These are phyloP conservation scores for Tolypocladium tundrense DNA, from an alignment of 2,329 filamentous ascomycete species.

Conservation along the genomic window DNA sequence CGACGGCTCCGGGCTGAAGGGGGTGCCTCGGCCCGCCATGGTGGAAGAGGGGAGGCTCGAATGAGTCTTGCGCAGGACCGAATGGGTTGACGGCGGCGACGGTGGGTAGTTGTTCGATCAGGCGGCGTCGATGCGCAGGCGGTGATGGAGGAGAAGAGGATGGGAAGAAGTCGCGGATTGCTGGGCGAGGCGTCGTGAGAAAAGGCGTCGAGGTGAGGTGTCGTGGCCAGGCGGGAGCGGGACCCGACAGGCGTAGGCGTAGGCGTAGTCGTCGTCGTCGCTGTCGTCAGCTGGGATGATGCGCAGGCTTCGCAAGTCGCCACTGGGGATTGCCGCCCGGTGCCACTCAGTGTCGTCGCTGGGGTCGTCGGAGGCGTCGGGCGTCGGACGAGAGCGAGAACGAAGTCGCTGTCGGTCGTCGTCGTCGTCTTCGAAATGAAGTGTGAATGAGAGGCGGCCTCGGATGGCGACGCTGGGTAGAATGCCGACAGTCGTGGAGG, in stretches of 20 bases:
- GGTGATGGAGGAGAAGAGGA: background rate
- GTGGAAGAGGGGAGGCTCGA: constrained; percentile 5
- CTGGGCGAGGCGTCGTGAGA: background rate
- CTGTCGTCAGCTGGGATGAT: constrained; percentile 7
- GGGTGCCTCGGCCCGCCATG: constrained; percentile 29
- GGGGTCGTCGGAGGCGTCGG: background rate
- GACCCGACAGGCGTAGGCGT: background rate
- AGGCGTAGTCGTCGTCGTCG: constrained; percentile 3
- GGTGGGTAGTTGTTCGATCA: background rate
- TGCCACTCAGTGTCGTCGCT: background rate
- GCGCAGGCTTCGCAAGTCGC: constrained; percentile 5
- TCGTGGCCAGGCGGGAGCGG: background rate
- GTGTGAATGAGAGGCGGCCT: background rate
- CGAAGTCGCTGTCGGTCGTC: background rate
- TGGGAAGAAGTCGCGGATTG: background rate
- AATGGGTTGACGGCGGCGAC: background rate
- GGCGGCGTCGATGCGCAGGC: background rate
- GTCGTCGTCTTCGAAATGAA: background rate
- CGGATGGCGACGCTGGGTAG: background rate
- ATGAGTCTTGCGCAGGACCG: background rate
- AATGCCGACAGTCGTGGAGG: background rate
- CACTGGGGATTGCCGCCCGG: background rate
- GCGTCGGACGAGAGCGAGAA: background rate
- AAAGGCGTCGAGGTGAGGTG: background rate
- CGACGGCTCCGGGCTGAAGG: constrained; percentile 18